Evolutionary conservation across 208 protist genomes (phyloP).

Genomic region (Plasmodiophora brassicae): DNA sequence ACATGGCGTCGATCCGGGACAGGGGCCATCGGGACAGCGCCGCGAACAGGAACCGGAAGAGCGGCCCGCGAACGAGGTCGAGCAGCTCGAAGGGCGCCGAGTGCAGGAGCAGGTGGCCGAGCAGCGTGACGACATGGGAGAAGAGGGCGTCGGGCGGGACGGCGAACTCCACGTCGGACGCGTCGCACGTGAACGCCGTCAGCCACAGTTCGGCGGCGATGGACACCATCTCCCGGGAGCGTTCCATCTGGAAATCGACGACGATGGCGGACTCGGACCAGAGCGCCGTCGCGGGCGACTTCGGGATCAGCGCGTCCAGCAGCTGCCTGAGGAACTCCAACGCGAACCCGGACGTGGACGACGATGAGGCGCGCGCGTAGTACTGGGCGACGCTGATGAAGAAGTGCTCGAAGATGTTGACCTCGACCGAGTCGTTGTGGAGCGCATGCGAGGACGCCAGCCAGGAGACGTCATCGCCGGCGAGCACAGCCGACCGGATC

Average conservation of each 20-base stretch:
- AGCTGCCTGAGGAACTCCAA: neutral
- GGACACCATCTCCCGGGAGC: neutral
- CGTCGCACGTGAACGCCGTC: neutral
- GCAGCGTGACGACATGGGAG: neutral
- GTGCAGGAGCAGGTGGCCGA: neutral
- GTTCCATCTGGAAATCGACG: neutral
- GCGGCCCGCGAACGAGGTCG: neutral
- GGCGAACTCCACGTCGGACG: neutral
- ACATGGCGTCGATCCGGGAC: neutral
- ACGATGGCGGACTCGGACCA: neutral
- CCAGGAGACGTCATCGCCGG: neutral
- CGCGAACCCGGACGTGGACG: neutral
- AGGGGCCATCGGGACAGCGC: neutral
- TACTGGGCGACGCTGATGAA: neutral
- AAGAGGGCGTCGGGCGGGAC: neutral
- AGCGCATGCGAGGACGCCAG: neutral
- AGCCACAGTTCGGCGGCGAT: neutral
- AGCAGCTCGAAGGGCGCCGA: neutral
- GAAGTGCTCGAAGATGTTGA: neutral
- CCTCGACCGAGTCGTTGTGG: neutral
- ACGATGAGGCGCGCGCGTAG: neutral
- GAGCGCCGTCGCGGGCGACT: neutral
- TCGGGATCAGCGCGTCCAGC: neutral
- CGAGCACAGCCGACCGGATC: neutral
- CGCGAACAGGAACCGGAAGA: neutral